phyloP scores from a whole-genome alignment of 2,329 filamentous ascomycete species.

The Talaromyces pinophilus region DNA sequence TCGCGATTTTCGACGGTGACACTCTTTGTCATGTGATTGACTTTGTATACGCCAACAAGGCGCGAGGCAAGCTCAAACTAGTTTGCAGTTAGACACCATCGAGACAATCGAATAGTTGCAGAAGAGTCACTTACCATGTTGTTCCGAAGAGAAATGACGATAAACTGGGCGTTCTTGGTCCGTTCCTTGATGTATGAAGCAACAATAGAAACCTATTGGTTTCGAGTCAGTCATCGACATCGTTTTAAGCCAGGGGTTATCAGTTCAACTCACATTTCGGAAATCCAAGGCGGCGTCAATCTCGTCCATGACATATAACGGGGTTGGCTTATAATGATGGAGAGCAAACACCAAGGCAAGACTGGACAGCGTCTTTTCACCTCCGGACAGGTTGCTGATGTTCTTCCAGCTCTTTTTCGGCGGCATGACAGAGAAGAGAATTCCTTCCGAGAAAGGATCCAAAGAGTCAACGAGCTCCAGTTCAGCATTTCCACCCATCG shows the following conservation, averaged over 20 bases:
- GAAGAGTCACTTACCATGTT: slow-evolving; percentile 68
- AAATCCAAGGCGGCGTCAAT: slow-evolving; percentile 98
- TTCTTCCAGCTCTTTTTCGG: slow-evolving; percentile 99
- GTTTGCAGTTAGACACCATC: neutral
- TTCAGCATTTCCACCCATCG: slow-evolving; percentile 98
- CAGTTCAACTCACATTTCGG: slow-evolving; percentile 73
- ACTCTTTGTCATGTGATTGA: slow-evolving; percentile 97
- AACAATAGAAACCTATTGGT: slow-evolving; percentile 81
- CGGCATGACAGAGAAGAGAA: slow-evolving; percentile 97
- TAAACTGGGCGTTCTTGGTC: slow-evolving; percentile 98
- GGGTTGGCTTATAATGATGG: slow-evolving; percentile 97
- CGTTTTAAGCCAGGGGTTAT: neutral
- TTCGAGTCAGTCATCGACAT: slow-evolving; percentile 21
- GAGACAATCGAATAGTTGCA: neutral
- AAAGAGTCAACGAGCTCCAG: slow-evolving; percentile 94
- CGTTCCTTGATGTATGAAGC: slow-evolving; percentile 99
- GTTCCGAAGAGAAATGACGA: slow-evolving; percentile 95
- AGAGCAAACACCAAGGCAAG: slow-evolving; percentile 95
- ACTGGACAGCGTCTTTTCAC: slow-evolving; percentile 93
- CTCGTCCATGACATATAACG: slow-evolving; percentile 98
- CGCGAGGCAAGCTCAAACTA: slow-evolving; percentile 90
- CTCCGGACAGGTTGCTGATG: slow-evolving; percentile 91
- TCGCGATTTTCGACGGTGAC: slow-evolving; percentile 85
- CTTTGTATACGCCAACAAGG: slow-evolving; percentile 97
- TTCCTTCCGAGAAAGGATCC: slow-evolving; percentile 95